Evolutionary conservation across 805 yeast species (phyloP).

Genomic region (Candida piceae): DNA sequence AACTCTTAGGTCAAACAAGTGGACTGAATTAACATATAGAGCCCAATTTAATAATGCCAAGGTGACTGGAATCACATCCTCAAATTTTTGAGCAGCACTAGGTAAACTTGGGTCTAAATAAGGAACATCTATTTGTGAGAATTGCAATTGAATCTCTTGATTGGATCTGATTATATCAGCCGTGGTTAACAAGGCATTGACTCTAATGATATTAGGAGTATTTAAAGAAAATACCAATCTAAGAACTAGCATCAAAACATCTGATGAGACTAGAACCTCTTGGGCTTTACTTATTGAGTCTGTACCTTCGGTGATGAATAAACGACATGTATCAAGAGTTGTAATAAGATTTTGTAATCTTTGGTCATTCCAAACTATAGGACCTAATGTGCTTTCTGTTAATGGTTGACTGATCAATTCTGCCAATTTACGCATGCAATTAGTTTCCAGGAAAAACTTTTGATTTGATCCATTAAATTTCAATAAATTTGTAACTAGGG

Average conservation of each 20-base stretch:
- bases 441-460: conserved; percentile 79
- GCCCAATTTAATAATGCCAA: conserved; percentile 81
- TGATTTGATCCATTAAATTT: conserved; percentile 88
- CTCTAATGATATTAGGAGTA: conserved; percentile 62
- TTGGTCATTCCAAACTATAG: conserved; percentile 74
- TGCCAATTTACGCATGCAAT: conserved; percentile 64
- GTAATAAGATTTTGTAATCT: conserved; percentile 60
- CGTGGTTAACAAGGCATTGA: conserved; percentile 64
- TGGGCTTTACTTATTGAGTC: conserved; percentile 63
- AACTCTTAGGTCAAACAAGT: conserved; percentile 73
- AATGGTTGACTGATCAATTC: conserved; percentile 59
- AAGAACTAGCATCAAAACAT: conserved; percentile 60
- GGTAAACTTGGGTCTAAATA: conserved; percentile 64
- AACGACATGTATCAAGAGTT: conserved; percentile 64
- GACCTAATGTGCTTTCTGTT: conserved; percentile 33
- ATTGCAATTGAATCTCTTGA: conserved; percentile 58
- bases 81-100: conserved; percentile 26
- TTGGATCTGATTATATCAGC: conserved; percentile 74
- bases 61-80: conserved; percentile 56
- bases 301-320: conserved; percentile 70
- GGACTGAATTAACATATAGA: conserved; percentile 72
- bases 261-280: conserved; percentile 49
- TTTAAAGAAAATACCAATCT: conserved; percentile 63
- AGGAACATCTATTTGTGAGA: conserved; percentile 86
- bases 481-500: conserved; percentile 65